phyloP scores from a whole-genome alignment of 768 basidiomycete species.

The Russula earlei region DNA sequence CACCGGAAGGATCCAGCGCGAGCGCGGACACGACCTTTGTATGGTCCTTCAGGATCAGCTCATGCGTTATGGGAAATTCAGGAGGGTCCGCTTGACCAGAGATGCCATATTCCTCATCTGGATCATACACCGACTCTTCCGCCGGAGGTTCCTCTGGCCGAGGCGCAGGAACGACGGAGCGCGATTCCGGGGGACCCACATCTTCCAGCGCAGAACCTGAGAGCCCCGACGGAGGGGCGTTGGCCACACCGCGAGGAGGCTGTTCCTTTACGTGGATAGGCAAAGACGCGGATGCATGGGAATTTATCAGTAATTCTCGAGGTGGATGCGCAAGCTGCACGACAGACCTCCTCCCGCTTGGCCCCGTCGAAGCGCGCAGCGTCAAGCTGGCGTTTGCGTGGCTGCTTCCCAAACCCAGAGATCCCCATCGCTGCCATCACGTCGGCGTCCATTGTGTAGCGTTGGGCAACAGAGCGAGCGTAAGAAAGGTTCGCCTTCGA shows the following conservation, averaged over 20 bases:
- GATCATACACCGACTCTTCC: constrained; percentile 29
- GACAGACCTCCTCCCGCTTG: constrained; percentile 42
- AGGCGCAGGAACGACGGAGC: constrained; percentile 7
- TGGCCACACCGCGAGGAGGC: constrained; percentile 18
- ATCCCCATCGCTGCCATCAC: constrained; percentile 80
- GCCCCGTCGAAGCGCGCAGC: constrained; percentile 72
- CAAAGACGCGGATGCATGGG: not conserved
- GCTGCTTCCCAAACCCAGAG: constrained; percentile 69
- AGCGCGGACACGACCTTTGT: constrained; percentile 92
- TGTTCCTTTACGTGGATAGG: constrained; percentile 20
- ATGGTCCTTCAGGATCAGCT: constrained; percentile 89
- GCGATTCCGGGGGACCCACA: not conserved
- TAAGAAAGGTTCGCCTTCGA: not conserved
- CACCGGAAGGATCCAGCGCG: constrained; percentile 88
- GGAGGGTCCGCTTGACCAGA: constrained; percentile 41
- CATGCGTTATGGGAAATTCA: constrained; percentile 81
- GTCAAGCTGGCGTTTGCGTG: constrained; percentile 57
- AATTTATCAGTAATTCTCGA: too few species aligned
- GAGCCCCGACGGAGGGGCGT: constrained; percentile 1
- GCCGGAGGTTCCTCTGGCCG: not conserved
- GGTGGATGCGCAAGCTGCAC: too few species aligned
- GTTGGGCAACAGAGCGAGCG: not conserved
- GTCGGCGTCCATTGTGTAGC: constrained; percentile 44
- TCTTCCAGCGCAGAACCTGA: not conserved
- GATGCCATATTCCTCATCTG: constrained; percentile 35